phyloP scores from a whole-genome alignment of 1,284 basidiomycete species.

The Cutaneotrichosporon sp. region DNA sequence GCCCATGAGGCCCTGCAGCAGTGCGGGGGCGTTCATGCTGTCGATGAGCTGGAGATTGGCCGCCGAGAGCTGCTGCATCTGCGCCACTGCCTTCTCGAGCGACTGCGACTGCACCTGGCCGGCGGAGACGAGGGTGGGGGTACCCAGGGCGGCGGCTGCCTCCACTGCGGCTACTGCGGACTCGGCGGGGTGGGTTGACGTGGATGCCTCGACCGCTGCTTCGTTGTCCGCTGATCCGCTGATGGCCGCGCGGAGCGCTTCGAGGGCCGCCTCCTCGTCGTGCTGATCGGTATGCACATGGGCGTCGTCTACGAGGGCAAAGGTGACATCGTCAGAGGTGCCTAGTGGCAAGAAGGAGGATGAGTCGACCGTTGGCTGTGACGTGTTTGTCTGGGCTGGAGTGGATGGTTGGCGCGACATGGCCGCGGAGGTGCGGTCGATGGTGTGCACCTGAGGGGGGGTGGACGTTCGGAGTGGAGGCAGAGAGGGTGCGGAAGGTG shows the following conservation, averaged over 20 bases:
- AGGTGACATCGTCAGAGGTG: constrained; percentile 18
- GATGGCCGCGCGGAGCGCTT: constrained; percentile 40
- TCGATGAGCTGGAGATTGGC: constrained; percentile 33
- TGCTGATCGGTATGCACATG: constrained; percentile 24
- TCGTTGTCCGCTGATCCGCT: constrained; percentile 18
- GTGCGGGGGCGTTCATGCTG: constrained; percentile 32
- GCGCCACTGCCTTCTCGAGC: constrained; percentile 27
- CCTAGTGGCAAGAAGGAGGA: constrained; percentile 18
- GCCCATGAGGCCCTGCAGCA: constrained; percentile 35
- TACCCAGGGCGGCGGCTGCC: neutral
- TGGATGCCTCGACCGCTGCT: neutral
- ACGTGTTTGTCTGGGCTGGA: neutral
- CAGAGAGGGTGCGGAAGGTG: neutral
- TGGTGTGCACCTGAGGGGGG: neutral
- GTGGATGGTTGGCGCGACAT: constrained; percentile 7
- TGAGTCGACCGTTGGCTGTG: constrained; percentile 13
- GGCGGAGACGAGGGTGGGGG: constrained; percentile 23
- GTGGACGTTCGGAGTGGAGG: constrained; percentile 22
- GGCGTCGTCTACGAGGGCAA: constrained; percentile 23
- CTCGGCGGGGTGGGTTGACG: neutral
- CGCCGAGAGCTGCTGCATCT: constrained; percentile 30
- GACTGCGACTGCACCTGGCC: constrained; percentile 26
- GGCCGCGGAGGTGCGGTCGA: neutral
- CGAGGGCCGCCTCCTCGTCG: constrained; percentile 35
- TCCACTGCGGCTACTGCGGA: neutral